A percentile compares a stretch with the other conserved stretches of the same genome.
Evolutionary conservation across 306 rosid genomes (phyloP).

Genomic region (Malus domestica): ASM211411v1 NC_041797.1:20938501-20939000

Average conservation of each 20-base stretch:
- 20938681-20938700: conserved; percentile 96
- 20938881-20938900: too few species aligned
- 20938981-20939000: too few species aligned
- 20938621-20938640: conserved; percentile 66
- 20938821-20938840: too few species aligned
- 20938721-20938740: conserved; percentile 74
- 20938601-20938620: neutral
- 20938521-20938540: too few species aligned
- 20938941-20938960: neutral
- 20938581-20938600: neutral
- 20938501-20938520: too few species aligned
- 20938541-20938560: too few species aligned
- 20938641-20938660: conserved; percentile 85
- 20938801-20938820: too few species aligned
- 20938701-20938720: conserved; percentile 90
- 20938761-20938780: neutral
- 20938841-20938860: too few species aligned
- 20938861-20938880: too few species aligned
- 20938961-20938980: too few species aligned
- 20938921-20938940: neutral
- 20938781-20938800: too few species aligned
- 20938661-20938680: conserved; percentile 89
- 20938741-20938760: neutral
- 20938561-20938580: neutral
- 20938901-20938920: neutral